A percentile compares a stretch with the other conserved stretches of the same genome.
phyloP scores from a whole-genome alignment of 352 stramenopile genomes.

The Phytophthora macrochlamydospora region DNA sequence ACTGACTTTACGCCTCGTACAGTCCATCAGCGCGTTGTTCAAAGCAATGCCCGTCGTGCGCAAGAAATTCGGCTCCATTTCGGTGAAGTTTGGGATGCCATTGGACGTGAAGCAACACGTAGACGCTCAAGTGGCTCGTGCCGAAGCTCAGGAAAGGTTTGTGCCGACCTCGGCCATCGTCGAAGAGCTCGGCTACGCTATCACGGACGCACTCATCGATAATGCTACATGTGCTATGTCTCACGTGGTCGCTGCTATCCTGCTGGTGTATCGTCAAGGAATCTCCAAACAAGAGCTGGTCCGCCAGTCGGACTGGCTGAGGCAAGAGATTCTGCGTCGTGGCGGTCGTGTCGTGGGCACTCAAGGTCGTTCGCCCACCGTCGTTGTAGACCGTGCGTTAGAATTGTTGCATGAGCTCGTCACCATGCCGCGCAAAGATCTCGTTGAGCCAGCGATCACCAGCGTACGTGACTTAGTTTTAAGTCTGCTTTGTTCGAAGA shows the following conservation, averaged over 20 bases:
- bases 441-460: conserved; percentile 79
- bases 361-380: conserved; percentile 67
- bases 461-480: conserved; percentile 43
- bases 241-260: conserved; percentile 72
- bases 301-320: conserved; percentile 75
- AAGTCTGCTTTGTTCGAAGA: conserved; percentile 7
- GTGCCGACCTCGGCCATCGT: conserved; percentile 48
- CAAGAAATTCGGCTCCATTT: conserved; percentile 85
- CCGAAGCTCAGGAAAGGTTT: conserved; percentile 38
- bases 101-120: conserved; percentile 72
- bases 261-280: conserved; percentile 82
- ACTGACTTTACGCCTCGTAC: conserved; percentile 1
- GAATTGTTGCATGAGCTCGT: conserved; percentile 75
- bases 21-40: conserved; percentile 70
- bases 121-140: conserved; percentile 25
- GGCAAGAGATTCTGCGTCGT: conserved; percentile 68
- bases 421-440: conserved; percentile 70
- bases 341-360: conserved; percentile 75
- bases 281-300: conserved; percentile 77
- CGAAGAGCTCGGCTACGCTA: conserved; percentile 69
- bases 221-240: conserved; percentile 76
- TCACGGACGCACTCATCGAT: conserved; percentile 75
- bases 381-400: conserved; percentile 70
- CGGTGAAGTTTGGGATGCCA: conserved; percentile 73
- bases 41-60: conserved; percentile 72